Conservation (phyloP, 768 basidiomycete genomes). For the Coprinopsis sp. region DNA sequence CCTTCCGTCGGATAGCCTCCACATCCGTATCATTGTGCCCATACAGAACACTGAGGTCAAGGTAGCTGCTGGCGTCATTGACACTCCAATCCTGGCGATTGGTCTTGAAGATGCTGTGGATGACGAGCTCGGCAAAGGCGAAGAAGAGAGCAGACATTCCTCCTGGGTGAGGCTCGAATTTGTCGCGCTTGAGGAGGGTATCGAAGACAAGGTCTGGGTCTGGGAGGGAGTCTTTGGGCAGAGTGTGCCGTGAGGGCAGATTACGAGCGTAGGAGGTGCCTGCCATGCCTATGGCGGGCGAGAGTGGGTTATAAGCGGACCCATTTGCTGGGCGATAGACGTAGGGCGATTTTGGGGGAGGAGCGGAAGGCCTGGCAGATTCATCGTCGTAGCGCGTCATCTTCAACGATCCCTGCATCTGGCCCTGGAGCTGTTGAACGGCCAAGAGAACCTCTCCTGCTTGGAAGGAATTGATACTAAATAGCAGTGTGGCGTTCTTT, state of each 20-base stretch:
- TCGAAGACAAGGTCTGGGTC: conserved; percentile 71
- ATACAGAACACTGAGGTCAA: conserved; percentile 74
- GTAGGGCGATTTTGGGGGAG: conserved; percentile 31
- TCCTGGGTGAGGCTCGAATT: conserved; percentile 53
- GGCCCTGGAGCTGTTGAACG: too few relatives aligned
- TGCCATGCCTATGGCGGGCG: conserved; percentile 54
- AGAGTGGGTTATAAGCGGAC: conserved; percentile 51
- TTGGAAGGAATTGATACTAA: too few relatives aligned
- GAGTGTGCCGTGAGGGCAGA: conserved; percentile 44
- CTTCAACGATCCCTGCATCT: too few relatives aligned
- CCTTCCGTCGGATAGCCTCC: conserved; percentile 49
- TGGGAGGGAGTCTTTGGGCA: conserved; percentile 47
- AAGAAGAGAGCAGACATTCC: conserved; percentile 77
- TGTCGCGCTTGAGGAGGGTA: conserved; percentile 49
- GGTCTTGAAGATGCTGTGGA: conserved; percentile 67
- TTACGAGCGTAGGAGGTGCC: conserved; percentile 65
- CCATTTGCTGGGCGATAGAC: conserved; percentile 58
- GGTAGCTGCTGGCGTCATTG: conserved; percentile 68
- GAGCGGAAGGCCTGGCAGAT: too few relatives aligned
- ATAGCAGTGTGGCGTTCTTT: too few relatives aligned
- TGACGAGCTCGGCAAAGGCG: conserved; percentile 73
- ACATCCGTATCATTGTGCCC: conserved; percentile 49
- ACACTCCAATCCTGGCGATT: conserved; percentile 43
- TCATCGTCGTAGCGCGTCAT: too few relatives aligned
- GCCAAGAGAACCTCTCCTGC: too few relatives aligned